Evolutionary conservation across 345 rosid genomes (phyloP), one percentile per base, ranked within the genome.

Genomic region (Murraya paniculata): DNA sequence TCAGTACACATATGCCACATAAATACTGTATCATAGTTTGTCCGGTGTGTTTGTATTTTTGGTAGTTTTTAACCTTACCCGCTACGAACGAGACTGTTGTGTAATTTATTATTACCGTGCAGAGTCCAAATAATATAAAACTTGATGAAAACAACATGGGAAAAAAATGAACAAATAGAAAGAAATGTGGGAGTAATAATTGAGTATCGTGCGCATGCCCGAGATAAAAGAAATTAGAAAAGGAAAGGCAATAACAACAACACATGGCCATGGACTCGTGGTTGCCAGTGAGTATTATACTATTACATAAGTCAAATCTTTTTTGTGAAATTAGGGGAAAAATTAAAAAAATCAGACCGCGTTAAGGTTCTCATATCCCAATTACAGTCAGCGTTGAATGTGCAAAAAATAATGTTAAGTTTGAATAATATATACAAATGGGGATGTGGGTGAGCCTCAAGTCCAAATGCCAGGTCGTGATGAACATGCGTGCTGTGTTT

Each of bases 391-490:
- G 56, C 78, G 69, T 9, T 62, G 39, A 74, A 64, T 41, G 31
- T 18, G 3, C 13, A 30, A 28, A 31, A 45, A 65, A 65, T 65
- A 33, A 65, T 16, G 9, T 5, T 10, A 6, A 65, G 21, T 53
- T 18, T 53, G 57, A 53, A 4, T 5, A 30, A 31, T 18, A 0
- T 10, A 9, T 36, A 45, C 13, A 13, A 13, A 19, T 22, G 41
- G 6, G 35, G 75, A 56, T 50, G 14, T 8, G 25, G 61, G 74
- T 36, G 22, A 53, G 57, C 8, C 57, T 18, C 2, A 27, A 71
- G 24, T 50, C 57, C 82, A 33, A 77, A 74, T 55, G 68, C 81
- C 79, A 24, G 13, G 11, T 79, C 72, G 76, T 48, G 35, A 58
- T 18, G 71, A 75, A 24, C 11, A 8, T 58, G 30, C 24, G 71